phyloP scores from a whole-genome alignment of 805 yeast genomes.

The Wickerhamomyces strasburgensis region DNA sequence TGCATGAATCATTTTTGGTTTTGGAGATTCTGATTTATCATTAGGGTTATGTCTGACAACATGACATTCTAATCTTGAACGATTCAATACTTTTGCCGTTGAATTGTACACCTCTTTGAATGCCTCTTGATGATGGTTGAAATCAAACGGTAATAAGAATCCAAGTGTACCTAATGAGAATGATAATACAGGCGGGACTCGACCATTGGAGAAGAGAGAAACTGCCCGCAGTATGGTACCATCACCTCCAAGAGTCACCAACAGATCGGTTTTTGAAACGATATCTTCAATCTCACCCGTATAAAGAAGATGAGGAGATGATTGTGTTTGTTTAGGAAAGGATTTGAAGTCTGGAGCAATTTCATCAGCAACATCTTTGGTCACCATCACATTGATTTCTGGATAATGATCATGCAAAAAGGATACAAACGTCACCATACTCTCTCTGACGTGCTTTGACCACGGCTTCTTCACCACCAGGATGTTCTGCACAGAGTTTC shows the following conservation, averaged over 20 bases:
- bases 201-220: conserved; percentile 61
- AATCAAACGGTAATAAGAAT: conserved; percentile 82
- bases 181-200: conserved; percentile 84
- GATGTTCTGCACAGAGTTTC: conserved; percentile 66
- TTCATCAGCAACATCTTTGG: conserved; percentile 70
- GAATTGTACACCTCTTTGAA: conserved; percentile 64
- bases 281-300: conserved; percentile 59
- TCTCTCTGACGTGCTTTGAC: conserved; percentile 56
- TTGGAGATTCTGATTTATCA: not conserved
- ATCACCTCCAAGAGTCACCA: conserved; percentile 93
- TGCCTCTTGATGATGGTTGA: conserved; percentile 51
- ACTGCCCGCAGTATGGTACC: conserved; percentile 89
- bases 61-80: conserved; percentile 78
- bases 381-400: conserved; percentile 70
- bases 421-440: conserved; percentile 60
- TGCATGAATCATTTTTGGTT: conserved; percentile 53
- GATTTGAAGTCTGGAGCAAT: conserved; percentile 32
- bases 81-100: conserved; percentile 64
- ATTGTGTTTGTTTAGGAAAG: conserved; percentile 19
- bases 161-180: conserved; percentile 92
- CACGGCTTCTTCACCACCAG: conserved; percentile 83
- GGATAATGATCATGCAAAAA: conserved; percentile 63
- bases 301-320: conserved; percentile 39
- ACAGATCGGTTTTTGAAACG: conserved; percentile 63
- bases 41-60: conserved; percentile 31